A percentile compares a stretch with the other conserved stretches of the same genome.
Conservation (phyloP, 768 basidiomycete genomes). For the Naganishia randhawae region DNA sequence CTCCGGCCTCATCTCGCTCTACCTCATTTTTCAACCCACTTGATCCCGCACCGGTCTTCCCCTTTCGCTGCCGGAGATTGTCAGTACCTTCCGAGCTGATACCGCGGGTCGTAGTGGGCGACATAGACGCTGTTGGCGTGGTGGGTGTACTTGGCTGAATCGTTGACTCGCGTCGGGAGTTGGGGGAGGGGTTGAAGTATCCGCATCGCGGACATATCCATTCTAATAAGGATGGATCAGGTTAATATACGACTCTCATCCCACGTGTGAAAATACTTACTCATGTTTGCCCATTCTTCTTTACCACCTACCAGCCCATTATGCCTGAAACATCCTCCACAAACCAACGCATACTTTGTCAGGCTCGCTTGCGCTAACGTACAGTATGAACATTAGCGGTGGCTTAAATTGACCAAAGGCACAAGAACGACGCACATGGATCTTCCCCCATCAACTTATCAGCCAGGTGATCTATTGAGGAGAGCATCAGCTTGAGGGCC, state of each 20-base stretch:
- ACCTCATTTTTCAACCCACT: slow-evolving; percentile 19
- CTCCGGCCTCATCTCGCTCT: not conserved
- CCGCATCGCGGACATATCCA: slow-evolving; percentile 17
- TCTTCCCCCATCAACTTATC: slow-evolving; percentile 36
- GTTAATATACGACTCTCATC: not conserved
- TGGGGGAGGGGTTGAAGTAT: slow-evolving; percentile 14
- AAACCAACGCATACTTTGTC: slow-evolving; percentile 49
- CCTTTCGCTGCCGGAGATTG: slow-evolving; percentile 7
- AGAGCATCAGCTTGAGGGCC: slow-evolving; percentile 2
- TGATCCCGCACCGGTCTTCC: not conserved
- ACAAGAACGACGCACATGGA: slow-evolving; percentile 40
- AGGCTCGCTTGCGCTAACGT: slow-evolving; percentile 43
- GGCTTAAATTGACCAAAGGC: no score
- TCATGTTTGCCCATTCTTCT: slow-evolving; percentile 49
- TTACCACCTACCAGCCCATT: slow-evolving; percentile 47
- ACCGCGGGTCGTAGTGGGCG: not conserved
- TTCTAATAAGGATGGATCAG: not conserved
- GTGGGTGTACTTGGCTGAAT: not conserved
- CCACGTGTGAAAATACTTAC: slow-evolving; percentile 34
- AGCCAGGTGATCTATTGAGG: slow-evolving; percentile 35
- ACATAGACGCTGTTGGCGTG: not conserved
- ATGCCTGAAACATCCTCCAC: slow-evolving; percentile 49
- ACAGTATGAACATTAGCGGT: not conserved
- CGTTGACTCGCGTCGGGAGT: not conserved
- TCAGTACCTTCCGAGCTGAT: not conserved